Evolutionary conservation across 805 yeast genomes (phyloP).

Genomic region (Metahyphopichia silvanorum): DNA sequence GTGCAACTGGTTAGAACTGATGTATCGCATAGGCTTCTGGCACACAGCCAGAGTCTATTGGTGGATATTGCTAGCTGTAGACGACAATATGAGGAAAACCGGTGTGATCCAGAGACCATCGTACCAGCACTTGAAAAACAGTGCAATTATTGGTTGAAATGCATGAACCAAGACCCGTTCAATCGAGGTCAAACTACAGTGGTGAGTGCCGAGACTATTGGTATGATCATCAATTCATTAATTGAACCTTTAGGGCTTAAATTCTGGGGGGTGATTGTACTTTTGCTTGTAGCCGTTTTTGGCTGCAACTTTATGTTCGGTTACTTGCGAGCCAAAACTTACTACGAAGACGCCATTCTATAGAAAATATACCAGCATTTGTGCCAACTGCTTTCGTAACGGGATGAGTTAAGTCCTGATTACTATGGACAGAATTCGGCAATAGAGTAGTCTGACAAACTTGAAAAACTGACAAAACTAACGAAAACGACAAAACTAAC

Average conservation of each 20-base stretch:
- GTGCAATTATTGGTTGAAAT: slow-evolving; percentile 62
- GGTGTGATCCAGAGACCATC: slow-evolving; percentile 52
- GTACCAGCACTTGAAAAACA: slow-evolving; percentile 56
- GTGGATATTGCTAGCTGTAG: slow-evolving; percentile 55
- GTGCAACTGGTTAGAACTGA: slow-evolving; percentile 53
- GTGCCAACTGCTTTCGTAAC: too few species aligned
- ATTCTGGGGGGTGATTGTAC: slow-evolving; percentile 44
- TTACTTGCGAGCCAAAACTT: slow-evolving; percentile 54
- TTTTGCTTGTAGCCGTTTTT: slow-evolving; percentile 47
- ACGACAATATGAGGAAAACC: slow-evolving; percentile 49
- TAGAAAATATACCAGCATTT: too few species aligned
- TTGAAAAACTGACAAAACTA: too few species aligned
- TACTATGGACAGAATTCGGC: too few species aligned
- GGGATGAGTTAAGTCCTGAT: too few species aligned
- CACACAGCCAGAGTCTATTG: slow-evolving; percentile 41
- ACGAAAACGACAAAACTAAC: too few species aligned
- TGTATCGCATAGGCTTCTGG: slow-evolving; percentile 47
- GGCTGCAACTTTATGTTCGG: slow-evolving; percentile 65
- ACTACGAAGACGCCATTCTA: too few species aligned
- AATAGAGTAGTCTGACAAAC: too few species aligned
- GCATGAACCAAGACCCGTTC: slow-evolving; percentile 60
- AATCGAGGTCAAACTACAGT: slow-evolving; percentile 47
- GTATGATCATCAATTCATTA: slow-evolving; percentile 57
- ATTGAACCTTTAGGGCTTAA: slow-evolving; percentile 67
- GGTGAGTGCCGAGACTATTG: slow-evolving; percentile 61